Percentiles rank a stretch among this genome's conserved stretches.
phyloP scores from a whole-genome alignment of 768 basidiomycete species.

The Boletus pseudopeckii region DNA sequence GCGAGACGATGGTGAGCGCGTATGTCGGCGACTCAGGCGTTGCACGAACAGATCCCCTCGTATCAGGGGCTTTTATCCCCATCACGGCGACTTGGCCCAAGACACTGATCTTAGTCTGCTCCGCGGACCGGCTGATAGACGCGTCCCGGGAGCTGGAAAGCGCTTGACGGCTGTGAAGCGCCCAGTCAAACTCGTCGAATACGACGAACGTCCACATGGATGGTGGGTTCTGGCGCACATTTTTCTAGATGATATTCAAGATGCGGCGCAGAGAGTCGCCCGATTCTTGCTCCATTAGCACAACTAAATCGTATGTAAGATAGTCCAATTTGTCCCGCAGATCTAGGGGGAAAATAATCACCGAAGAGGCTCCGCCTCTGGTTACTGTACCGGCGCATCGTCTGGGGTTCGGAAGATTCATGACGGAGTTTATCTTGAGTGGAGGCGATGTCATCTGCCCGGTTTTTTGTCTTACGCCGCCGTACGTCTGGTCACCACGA shows the following conservation, averaged over 20 bases:
- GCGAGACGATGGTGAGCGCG: background rate
- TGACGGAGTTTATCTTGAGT: no score
- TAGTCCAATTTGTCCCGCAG: no score
- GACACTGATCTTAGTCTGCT: conserved; percentile 22
- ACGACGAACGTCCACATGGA: conserved; percentile 20
- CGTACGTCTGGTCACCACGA: no score
- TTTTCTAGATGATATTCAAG: conserved; percentile 15
- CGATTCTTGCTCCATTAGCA: conserved; percentile 1
- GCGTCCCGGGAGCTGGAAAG: conserved; percentile 8
- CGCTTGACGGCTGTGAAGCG: background rate
- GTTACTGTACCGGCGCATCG: no score
- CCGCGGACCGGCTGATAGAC: conserved; percentile 12
- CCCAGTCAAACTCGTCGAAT: conserved; percentile 25
- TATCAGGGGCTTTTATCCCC: conserved; percentile 14
- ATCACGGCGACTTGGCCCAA: conserved; percentile 19
- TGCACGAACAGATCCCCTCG: conserved; percentile 15
- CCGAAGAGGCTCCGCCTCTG: no score
- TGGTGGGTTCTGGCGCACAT: conserved; percentile 20
- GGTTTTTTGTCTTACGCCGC: no score
- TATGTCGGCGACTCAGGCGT: conserved; percentile 15
- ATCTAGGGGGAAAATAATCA: no score
- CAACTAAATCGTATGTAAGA: no score
- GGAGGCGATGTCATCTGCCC: no score
- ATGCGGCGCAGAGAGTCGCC: conserved; percentile 11
- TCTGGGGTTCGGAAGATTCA: no score